A percentile compares a stretch with the other conserved stretches of the same genome.
These are phyloP conservation scores for Dentipellis sp. DNA, from an alignment of 768 basidiomycete genomes.

Conservation along the genomic window DNA sequence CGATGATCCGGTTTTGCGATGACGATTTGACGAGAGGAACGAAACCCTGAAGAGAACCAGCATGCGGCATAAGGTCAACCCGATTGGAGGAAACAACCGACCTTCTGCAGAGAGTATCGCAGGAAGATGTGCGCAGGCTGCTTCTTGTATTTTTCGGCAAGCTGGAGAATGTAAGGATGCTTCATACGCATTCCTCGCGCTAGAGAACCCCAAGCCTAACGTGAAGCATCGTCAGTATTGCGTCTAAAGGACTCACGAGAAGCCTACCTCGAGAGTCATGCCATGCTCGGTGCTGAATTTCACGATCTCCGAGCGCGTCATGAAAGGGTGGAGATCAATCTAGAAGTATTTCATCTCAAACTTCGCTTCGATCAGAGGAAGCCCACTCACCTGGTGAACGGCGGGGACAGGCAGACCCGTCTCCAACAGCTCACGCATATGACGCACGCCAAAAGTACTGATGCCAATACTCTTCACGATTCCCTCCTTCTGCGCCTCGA, in stretches of 20 bases:
- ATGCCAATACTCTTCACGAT: slow-evolving; percentile 55
- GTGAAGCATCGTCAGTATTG: not conserved
- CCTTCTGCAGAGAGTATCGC: slow-evolving; percentile 76
- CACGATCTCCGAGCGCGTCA: slow-evolving; percentile 56
- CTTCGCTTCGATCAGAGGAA: not conserved
- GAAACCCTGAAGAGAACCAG: slow-evolving; percentile 31
- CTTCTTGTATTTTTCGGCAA: slow-evolving; percentile 48
- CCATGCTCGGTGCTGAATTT: slow-evolving; percentile 43
- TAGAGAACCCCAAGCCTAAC: slow-evolving; percentile 65
- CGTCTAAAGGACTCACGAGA: not conserved
- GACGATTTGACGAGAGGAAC: slow-evolving; percentile 61
- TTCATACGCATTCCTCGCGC: slow-evolving; percentile 58
- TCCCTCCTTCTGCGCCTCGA: slow-evolving; percentile 54
- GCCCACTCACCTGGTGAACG: slow-evolving; percentile 45
- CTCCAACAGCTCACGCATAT: slow-evolving; percentile 44
- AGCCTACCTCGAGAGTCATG: slow-evolving; percentile 53
- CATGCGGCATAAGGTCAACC: not conserved
- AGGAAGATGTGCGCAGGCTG: slow-evolving; percentile 51
- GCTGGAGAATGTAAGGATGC: slow-evolving; percentile 38
- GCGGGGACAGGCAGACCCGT: slow-evolving; percentile 40
- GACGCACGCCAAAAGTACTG: slow-evolving; percentile 49
- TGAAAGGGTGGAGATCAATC: slow-evolving; percentile 62
- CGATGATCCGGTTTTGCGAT: slow-evolving; percentile 39
- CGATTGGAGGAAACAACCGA: slow-evolving; percentile 14
- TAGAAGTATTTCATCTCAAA: slow-evolving; percentile 11